Conservation (phyloP, 169 alveolate species). For the Besnoitia besnoiti region DNA sequence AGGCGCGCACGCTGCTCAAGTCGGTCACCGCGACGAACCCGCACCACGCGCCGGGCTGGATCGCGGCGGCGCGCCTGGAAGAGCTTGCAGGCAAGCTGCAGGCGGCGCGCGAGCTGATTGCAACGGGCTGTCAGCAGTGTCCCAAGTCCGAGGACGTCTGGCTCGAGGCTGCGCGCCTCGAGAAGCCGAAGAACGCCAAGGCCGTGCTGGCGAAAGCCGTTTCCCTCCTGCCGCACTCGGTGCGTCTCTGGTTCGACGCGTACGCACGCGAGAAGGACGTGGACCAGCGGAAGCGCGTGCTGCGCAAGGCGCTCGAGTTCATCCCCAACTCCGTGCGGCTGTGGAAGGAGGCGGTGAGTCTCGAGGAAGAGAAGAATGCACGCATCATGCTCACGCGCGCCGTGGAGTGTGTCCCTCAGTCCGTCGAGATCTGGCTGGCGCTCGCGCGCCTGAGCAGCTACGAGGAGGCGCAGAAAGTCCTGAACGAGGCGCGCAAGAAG, state of each 20-base stretch:
- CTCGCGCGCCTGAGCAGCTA: constrained; percentile 96
- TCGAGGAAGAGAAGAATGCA: constrained; percentile 95
- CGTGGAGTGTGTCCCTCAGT: constrained; percentile 98
- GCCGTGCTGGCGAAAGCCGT: constrained; percentile 88
- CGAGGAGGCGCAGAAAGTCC: constrained; percentile 95
- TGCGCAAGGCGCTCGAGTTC: constrained; percentile 95
- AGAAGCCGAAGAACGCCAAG: constrained; percentile 94
- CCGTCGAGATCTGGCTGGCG: constrained; percentile 98
- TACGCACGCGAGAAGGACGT: constrained; percentile 91
- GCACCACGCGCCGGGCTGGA: constrained; percentile 98
- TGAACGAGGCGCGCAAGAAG: constrained; percentile 97
- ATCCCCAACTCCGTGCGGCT: constrained; percentile 96
- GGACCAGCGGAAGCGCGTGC: constrained; percentile 87
- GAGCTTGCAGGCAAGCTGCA: constrained; percentile 94
- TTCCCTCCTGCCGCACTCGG: constrained; percentile 84
- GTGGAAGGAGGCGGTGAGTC: constrained; percentile 97
- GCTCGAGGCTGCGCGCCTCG: constrained; percentile 98
- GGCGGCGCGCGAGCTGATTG: constrained; percentile 95
- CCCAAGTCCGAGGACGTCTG: constrained; percentile 98
- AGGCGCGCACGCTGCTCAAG: constrained; percentile 84
- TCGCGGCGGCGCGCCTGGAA: constrained; percentile 99
- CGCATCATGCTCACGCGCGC: constrained; percentile 94
- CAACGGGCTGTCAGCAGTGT: constrained; percentile 95
- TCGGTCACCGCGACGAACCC: constrained; percentile 92
- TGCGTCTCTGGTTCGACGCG: constrained; percentile 96